Base-by-base conservation (phyloP, 257 asterid genomes). In the Solanum dulcamara region DNA sequence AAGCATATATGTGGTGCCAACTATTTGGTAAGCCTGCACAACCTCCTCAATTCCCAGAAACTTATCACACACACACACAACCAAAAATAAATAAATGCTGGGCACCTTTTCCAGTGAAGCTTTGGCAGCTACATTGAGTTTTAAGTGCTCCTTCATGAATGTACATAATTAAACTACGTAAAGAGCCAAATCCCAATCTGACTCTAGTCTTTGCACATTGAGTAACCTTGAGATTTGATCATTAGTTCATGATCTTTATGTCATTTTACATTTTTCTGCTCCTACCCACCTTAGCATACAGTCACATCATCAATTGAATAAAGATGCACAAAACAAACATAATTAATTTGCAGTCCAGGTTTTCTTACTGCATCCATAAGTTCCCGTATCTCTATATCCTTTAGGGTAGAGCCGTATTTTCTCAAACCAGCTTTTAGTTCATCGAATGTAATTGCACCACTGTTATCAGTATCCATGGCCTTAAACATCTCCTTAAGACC, bases 361-460 rank as follows among this genome's bases (percentile, higher is more conserved):
- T 83, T 86, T n/a, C 92, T 84, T 91, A 95, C 98, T 68, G 98
- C 98, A 85, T 94, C 98, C 98, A 95, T 95, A 82, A 95, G 98
- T 89, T 95, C 98, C 37, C 95, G 97, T 66, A 95, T 94, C 91
- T 95, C 98, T 64, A 86, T 91, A 86, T 95, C 98, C 90, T 94
- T 95, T 64, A 95, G 88, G 79, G 98, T 94, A 55, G 98, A 95
- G 66, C 98, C 98, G 28, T 95, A 94, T 85, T 95, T 95, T 88
- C 95, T 93, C 90, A 95, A 90, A 86, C 98, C 98, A 90, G 91
- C 94, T 91, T 95, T 94, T 83, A 95, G 98, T 90, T 95, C 98
- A 83, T 95, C 98, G 87, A 94, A 95, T 87, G 98, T 95, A 85
- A 95, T 95, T 79, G 98, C 95, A 71, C 98, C 98, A 68, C 98